Evolutionary conservation across 306 rosid genomes (phyloP).

Genomic region (Crataegus laevigata): DNA sequence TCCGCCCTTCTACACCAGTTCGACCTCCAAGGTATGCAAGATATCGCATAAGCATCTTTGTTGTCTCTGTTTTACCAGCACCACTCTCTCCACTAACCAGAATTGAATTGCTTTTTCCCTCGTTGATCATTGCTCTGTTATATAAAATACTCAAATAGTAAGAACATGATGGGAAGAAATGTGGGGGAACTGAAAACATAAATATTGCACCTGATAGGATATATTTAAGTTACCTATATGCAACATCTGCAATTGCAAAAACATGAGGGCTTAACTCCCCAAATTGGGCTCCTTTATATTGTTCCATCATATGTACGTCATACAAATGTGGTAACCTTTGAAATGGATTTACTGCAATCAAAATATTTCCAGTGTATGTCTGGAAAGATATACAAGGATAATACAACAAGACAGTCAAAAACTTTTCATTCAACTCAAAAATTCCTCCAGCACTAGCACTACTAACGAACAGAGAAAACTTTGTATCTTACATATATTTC

Average conservation of each 20-base stretch:
- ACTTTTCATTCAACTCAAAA: constrained; percentile 12
- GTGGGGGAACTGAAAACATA: not conserved
- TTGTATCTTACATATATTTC: constrained; percentile 83
- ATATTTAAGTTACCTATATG: constrained; percentile 64
- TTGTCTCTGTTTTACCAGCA: constrained; percentile 99
- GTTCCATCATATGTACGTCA: constrained; percentile 98
- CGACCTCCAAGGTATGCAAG: constrained; percentile 99
- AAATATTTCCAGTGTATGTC: constrained; percentile 98
- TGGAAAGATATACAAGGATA: constrained; percentile 36
- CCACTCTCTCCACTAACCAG: constrained; percentile 99
- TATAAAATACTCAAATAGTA: constrained; percentile 14
- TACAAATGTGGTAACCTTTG: constrained; percentile 96
- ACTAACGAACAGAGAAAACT: not conserved
- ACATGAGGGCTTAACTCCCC: constrained; percentile 99
- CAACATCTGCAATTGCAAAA: constrained; percentile 99
- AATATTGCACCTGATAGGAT: not conserved
- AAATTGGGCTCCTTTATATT: constrained; percentile 90
- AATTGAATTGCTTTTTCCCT: constrained; percentile 99
- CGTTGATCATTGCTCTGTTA: constrained; percentile 90
- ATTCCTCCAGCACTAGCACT: constrained; percentile 6
- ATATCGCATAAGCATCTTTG: constrained; percentile 99
- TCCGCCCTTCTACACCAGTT: constrained; percentile 98
- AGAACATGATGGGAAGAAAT: not conserved
- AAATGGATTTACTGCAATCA: constrained; percentile 97
- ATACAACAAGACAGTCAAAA: constrained; percentile 18